Evolutionary conservation across 768 basidiomycete genomes (phyloP).

Genomic region (Crassisporium funariophilum): DNA sequence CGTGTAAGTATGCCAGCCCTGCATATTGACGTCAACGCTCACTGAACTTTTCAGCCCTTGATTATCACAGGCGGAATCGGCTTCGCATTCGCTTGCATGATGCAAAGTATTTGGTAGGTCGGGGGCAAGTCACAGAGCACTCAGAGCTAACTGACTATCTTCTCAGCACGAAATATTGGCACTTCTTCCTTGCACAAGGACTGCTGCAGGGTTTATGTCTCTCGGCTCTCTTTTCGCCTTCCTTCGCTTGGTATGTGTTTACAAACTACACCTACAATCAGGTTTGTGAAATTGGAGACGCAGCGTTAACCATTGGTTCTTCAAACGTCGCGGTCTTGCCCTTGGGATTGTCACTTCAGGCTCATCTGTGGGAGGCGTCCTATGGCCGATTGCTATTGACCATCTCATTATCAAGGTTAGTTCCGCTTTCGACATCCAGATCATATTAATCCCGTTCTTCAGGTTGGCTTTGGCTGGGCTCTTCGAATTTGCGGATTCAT

Average conservation of each 20-base stretch:
- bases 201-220: constrained; percentile 47
- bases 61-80: not conserved
- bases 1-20: too few species aligned
- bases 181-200: constrained; percentile 58
- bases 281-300: too few species aligned
- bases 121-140: too few species aligned
- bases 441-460: not conserved
- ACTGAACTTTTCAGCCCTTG: not conserved
- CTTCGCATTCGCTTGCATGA: too few species aligned
- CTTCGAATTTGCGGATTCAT: constrained; percentile 17
- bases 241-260: constrained; percentile 7
- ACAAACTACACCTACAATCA: too few species aligned
- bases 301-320: constrained; percentile 20
- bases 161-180: constrained; percentile 45
- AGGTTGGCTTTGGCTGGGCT: constrained; percentile 19
- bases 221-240: constrained; percentile 18
- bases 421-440: not conserved
- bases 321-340: constrained; percentile 18
- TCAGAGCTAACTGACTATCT: too few species aligned
- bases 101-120: too few species aligned
- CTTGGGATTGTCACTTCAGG: constrained; percentile 21
- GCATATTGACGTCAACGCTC: too few species aligned
- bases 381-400: constrained; percentile 19
- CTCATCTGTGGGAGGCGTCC: constrained; percentile 19
- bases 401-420: constrained; percentile 16